Base-by-base conservation (phyloP, 768 basidiomycete genomes). In the Neoboletus subvelutipes region DNA sequence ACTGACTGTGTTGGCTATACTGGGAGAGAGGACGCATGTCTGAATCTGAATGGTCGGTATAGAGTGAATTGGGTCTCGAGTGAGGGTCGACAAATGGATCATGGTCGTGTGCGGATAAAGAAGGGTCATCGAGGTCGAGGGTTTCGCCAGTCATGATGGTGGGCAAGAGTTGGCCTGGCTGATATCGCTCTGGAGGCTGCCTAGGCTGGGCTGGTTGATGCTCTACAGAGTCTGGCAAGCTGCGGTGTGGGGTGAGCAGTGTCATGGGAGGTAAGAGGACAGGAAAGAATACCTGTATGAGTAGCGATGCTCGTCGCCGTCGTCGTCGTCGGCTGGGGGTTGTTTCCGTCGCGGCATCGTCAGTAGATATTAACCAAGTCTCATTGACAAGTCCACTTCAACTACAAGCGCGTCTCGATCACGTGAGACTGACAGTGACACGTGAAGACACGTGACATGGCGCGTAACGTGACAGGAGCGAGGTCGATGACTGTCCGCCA, bases 101-200 rank as follows among this genome's bases (percentile, higher is more conserved):
- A 4, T 65, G 62, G 50, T 69, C 73, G 22, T 71, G 70, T 42
- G 66, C 52, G n/a, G 66, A 65, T 17, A 57, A 59, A 39, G 70
- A 63, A 39, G 66, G 51, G 18, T 74, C 74, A 5, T 80, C 78
- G 10, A 85, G 66, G 48, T 85, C 79, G 20, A 86, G 75, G 0
- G 84, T 85, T 68, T 87, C 85, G 34, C 85, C 85, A 7, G 85
- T 86, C 52, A 82, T 74, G 42, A 87, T 86, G 0, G 85, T 84
- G 34, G 76, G 80, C 17, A 87, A 73, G 50, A 77, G 77, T 64
- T 86, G 84, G 3, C 85, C 85, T 26, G 83, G 85, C 54, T 83
- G 79, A 60, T 87, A 87, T 52, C 78, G 79, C 26, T 65, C 72
- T 17, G 62, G 64, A 18, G 62, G 53, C 4, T 51, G 58, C 37